Percentiles rank a stretch among this genome's conserved stretches.
Evolutionary conservation across 768 basidiomycete species (phyloP).

Genomic region (Macrolepiota albuminosa): DNA sequence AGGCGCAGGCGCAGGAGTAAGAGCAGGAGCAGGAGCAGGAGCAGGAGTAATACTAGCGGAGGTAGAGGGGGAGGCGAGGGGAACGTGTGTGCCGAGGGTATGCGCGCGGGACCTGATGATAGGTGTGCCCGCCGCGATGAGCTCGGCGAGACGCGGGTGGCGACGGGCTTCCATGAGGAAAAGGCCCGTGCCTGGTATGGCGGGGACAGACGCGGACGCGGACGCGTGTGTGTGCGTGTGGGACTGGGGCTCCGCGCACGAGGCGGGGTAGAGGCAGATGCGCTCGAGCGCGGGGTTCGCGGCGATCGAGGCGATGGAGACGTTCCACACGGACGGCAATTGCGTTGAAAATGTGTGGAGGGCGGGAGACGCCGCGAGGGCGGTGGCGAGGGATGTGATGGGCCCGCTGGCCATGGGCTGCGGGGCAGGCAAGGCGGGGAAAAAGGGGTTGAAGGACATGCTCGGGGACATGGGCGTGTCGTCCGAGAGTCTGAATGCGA

Average conservation of each 20-base stretch:
- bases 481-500: constrained; percentile 54
- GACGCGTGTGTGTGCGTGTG: not conserved
- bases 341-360: constrained; percentile 49
- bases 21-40: too few species aligned
- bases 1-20: too few species aligned
- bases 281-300: constrained; percentile 36
- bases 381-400: constrained; percentile 26
- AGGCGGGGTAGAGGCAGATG: not conserved
- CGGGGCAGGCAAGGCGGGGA: constrained; percentile 32
- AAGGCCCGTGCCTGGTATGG: constrained; percentile 41
- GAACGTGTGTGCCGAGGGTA: constrained; percentile 13
- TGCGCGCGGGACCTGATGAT: constrained; percentile 20
- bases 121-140: constrained; percentile 48
- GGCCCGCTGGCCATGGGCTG: constrained; percentile 12
- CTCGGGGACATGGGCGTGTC: constrained; percentile 27
- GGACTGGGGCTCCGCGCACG: not conserved
- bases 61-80: not conserved
- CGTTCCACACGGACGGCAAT: constrained; percentile 57
- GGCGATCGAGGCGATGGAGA: constrained; percentile 44
- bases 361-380: constrained; percentile 34
- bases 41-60: not conserved
- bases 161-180: constrained; percentile 55
- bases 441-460: constrained; percentile 18
- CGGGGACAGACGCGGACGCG: too few species aligned
- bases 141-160: constrained; percentile 44